phyloP scores from a whole-genome alignment of 306 rosid genomes.

The Rosa persica region DNA sequence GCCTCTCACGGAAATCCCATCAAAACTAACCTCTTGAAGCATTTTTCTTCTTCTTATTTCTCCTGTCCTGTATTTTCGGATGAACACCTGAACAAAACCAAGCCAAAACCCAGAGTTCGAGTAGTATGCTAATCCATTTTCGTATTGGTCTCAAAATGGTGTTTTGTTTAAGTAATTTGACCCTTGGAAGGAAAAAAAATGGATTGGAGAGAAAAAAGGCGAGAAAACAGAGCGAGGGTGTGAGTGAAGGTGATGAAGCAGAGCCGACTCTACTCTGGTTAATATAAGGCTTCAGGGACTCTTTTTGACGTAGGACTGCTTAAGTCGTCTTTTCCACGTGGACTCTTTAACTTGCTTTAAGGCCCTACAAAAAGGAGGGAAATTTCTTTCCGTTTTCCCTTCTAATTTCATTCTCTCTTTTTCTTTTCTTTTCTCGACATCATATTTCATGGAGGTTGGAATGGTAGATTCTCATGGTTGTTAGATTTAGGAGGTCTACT shows the following conservation, averaged over 20 bases:
- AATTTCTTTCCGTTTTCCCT: background rate
- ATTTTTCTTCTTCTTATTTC: background rate
- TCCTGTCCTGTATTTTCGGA: background rate
- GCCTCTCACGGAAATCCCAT: background rate
- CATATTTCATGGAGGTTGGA: background rate
- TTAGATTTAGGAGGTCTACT: background rate
- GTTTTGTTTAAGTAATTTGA: background rate
- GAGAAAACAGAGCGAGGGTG: slow-evolving; percentile 3
- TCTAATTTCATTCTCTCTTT: background rate
- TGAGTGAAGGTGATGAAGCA: background rate
- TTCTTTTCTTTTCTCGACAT: background rate
- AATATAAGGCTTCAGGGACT: background rate
- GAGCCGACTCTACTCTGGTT: slow-evolving; percentile 1
- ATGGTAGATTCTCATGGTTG: background rate
- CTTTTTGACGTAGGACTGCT: slow-evolving; percentile 19
- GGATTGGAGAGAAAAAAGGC: background rate
- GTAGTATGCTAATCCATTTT: background rate
- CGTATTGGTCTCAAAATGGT: background rate
- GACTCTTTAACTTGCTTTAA: background rate
- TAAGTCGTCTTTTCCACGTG: slow-evolving; percentile 4
- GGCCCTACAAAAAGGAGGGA: background rate
- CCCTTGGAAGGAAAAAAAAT: background rate
- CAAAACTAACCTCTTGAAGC: background rate
- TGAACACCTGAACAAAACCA: background rate
- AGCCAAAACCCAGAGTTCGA: background rate